Evolutionary conservation across 192 early-diverging fungal species (phyloP), one percentile per base, ranked within the genome.

Genomic region (Lobosporangium transversale): DNA sequence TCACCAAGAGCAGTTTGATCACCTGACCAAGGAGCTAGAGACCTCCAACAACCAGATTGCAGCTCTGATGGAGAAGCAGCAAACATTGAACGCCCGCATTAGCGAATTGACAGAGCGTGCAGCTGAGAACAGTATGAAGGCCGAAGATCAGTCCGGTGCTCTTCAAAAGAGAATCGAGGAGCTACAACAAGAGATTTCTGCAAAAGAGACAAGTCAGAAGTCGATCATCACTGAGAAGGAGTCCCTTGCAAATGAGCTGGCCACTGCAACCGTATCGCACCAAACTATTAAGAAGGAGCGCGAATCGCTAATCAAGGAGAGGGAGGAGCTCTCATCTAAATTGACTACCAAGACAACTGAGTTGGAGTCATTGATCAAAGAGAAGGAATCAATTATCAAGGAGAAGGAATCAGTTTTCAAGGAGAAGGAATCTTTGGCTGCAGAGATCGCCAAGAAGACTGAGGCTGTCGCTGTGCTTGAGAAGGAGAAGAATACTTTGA

Each of bases 161-260:
- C 59, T 76, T 21, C 59, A 61, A 47, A 62, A 62, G 58, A 63
- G 73, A 10, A 54, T 76, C 32, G 73, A 66, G 51, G 73, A 67
- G 52, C 50, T 76, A 53, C 52, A 67, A 24, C 53, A 67, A 36
- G 58, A 61, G 29, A 23, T 67, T 23, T 26, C 73, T 31, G 59
- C 58, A 29, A 67, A 66, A 40, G 62, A 66, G 51, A 24, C 49
- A 14, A 59, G 52, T 37, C 37, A 61, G 31, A 58, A 75, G 52
- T 3, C 35, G 14, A 21, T 66, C 29, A 35, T 66, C 21, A 40
- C 63, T 27, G 71, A 75, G 58, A 75, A 75, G 71, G 65, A 67
- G 37, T 21, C 54, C 12, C 42, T 74, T 26, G 53, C 33, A n/a
- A 8, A 35, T 4, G 42, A 65, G 18, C 51, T 63, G 27, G 61